Base-by-base conservation (phyloP, 2,329 filamentous ascomycete species). In the Ophiocordyceps unilateralis region DNA sequence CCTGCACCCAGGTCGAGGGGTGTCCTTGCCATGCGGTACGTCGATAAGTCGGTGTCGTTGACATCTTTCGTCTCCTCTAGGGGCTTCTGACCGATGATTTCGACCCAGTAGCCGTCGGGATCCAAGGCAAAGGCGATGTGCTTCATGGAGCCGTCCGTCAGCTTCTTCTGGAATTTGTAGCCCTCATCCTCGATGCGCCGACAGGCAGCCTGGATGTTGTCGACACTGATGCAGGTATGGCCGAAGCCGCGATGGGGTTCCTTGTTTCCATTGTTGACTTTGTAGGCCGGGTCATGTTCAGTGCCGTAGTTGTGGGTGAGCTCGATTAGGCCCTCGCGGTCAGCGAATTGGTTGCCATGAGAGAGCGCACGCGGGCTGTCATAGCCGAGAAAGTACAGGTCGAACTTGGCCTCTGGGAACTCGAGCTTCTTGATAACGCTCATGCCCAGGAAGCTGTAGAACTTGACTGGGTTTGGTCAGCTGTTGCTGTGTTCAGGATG, bases 331-430 rank as follows among this genome's bases (percentile, higher is more conserved):
- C 85, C 91, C 62, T 93, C 81, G 43, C 91, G 81, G 62, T 94
- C 85, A 67, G 81, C 88, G 24, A 64, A 57, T 55, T 80, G 75
- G 49, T 78, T 78, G 54, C 80, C 82, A 45, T 74, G 68, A 10
- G 83, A 91, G n/a, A 76, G 66, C 14, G 89, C 82, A 32, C 74
- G 69, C 10, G 85, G 76, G 26, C 76, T 74, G 58, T 94, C 81
- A 65, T 93, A 96, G 46, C 81, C 87, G 46, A 98, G 72, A 66
- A 96, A 96, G 70, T 96, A 96, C 23, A 95, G 76, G 55, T 91
- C 85, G 62, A 96, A 96, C 58, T 93, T 94, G 61, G 76, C 77
- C 46, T 94, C 87, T 14, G 88, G 83, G 56, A 86, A 83, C 48
- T 81, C 69, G 40, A 91, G 70, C 64, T 88, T 83, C 56, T 84